Percentiles rank a stretch among this genome's conserved stretches.
Conservation (phyloP, 805 yeast species). For the Ogataea kodamae region DNA sequence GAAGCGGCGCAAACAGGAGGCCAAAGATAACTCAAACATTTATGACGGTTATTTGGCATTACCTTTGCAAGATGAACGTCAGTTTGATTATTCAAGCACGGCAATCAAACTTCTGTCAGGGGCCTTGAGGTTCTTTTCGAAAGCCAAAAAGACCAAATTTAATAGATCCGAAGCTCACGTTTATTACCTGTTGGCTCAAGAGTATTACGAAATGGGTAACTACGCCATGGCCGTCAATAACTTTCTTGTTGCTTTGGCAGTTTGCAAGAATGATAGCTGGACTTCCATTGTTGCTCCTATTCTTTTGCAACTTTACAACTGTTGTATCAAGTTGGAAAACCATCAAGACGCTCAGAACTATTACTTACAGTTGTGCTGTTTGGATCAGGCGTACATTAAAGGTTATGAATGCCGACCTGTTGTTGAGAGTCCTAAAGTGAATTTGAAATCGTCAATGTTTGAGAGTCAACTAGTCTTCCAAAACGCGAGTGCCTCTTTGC, state of each 20-base stretch:
- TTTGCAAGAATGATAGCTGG: constrained; percentile 44
- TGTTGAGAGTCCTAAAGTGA: constrained; percentile 4
- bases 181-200: constrained; percentile 51
- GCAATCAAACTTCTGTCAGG: constrained; percentile 34
- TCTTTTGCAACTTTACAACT: constrained; percentile 36
- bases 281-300: constrained; percentile 30
- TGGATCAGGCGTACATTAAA: constrained; percentile 15
- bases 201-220: constrained; percentile 31
- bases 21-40: constrained; percentile 7
- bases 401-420: too few relatives aligned
- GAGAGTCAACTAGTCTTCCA: constrained; percentile 20
- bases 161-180: constrained; percentile 40
- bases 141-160: constrained; percentile 34
- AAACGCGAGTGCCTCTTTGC: constrained; percentile 16
- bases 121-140: constrained; percentile 36
- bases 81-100: constrained; percentile 19
- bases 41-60: constrained; percentile 30
- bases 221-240: constrained; percentile 41
- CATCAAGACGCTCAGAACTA: constrained; percentile 33
- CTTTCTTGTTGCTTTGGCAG: constrained; percentile 37
- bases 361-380: constrained; percentile 32
- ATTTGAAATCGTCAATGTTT: constrained; percentile 13
- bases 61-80: constrained; percentile 22
- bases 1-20: constrained; percentile 25
- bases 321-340: constrained; percentile 34